Conservation (phyloP, 2,329 filamentous ascomycete genomes). For the Trichoderma sp. region DNA sequence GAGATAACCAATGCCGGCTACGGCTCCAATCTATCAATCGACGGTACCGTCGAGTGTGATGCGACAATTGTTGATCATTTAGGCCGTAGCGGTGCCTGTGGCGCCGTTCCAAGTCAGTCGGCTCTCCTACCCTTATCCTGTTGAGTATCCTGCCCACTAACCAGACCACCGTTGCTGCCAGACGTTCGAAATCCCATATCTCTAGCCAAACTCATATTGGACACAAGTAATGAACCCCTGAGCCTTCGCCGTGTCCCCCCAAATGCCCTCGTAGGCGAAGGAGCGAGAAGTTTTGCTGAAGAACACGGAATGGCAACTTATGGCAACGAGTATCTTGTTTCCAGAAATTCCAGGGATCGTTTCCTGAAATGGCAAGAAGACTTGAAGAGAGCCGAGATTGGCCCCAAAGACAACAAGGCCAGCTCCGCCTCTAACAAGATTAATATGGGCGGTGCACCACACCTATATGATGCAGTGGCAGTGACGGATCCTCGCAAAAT, state of each 20-base stretch:
- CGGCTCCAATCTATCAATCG: constrained; percentile 90
- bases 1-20: constrained; percentile 97
- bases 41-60: constrained; percentile 92
- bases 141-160: background rate
- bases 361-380: constrained; percentile 80
- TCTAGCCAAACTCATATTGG: constrained; percentile 80
- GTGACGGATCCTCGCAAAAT: constrained; percentile 35
- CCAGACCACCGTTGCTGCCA: constrained; percentile 42
- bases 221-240: constrained; percentile 74
- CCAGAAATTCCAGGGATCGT: constrained; percentile 75
- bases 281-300: constrained; percentile 83
- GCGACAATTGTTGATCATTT: constrained; percentile 90
- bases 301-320: constrained; percentile 75
- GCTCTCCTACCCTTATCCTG: background rate
- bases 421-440: constrained; percentile 29
- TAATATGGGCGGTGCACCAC: constrained; percentile 35
- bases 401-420: constrained; percentile 38
- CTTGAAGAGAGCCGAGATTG: constrained; percentile 63
- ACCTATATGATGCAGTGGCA: constrained; percentile 42
- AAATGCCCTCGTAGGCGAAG: constrained; percentile 84
- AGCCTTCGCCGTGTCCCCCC: constrained; percentile 87
- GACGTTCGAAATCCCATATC: constrained; percentile 93
- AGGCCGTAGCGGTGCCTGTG: constrained; percentile 90
- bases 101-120: constrained; percentile 81
- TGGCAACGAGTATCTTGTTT: constrained; percentile 78